These are phyloP conservation scores for Glycine tomentella DNA, from an alignment of 306 rosid species.

Conservation along the genomic window DNA sequence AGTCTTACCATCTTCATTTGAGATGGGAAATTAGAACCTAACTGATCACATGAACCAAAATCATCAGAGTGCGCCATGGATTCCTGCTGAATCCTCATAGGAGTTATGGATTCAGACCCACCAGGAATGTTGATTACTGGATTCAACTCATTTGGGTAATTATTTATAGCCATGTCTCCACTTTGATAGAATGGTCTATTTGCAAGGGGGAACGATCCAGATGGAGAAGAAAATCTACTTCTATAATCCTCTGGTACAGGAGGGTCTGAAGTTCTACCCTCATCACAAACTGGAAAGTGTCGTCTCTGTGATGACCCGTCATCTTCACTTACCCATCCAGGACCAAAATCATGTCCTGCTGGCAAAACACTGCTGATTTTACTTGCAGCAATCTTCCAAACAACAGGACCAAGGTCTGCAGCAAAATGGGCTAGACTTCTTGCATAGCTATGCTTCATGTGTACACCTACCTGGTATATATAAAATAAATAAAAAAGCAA, in stretches of 20 bases:
- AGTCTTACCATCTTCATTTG: constrained; percentile 69
- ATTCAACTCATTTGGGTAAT: constrained; percentile 56
- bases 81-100: constrained; percentile 58
- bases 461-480: constrained; percentile 73
- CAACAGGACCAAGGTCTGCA: constrained; percentile 85
- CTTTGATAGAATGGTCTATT: constrained; percentile 56
- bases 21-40: constrained; percentile 48
- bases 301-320: constrained; percentile 51
- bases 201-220: constrained; percentile 52
- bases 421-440: constrained; percentile 87
- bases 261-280: constrained; percentile 50
- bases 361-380: constrained; percentile 74
- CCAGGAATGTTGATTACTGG: constrained; percentile 46
- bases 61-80: constrained; percentile 49
- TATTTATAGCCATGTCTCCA: constrained; percentile 52
- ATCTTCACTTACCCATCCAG: constrained; percentile 68
- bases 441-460: constrained; percentile 74
- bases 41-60: constrained; percentile 47
- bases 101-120: constrained; percentile 48
- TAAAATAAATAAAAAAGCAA: not conserved
- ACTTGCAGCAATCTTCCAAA: constrained; percentile 81
- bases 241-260: constrained; percentile 46
- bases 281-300: constrained; percentile 48
- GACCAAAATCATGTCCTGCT: constrained; percentile 67
- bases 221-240: constrained; percentile 54